Evolutionary conservation across 2,329 filamentous ascomycete genomes (phyloP), one percentile per base, ranked within the genome.

Genomic region (Calonectria honghensis): DNA sequence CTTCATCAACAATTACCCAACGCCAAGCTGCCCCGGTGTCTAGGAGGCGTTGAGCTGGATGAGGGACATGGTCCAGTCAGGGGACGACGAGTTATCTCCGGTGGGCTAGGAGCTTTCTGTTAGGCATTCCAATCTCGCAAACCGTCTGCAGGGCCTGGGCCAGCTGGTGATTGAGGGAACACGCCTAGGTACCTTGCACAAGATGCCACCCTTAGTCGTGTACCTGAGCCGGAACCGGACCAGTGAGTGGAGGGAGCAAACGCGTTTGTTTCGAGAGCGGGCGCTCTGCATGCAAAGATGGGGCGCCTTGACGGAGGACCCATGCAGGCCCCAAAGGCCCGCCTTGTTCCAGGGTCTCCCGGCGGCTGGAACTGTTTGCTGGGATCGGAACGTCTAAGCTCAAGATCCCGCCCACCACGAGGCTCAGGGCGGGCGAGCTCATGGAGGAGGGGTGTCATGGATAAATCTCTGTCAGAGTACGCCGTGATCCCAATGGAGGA

Each of bases 211-310:
- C 50, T 76, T 59, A 68, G 63, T 68, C 75, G 72, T 79, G 79
- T 79, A 73, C 77, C 72, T 80, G 77, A 71, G 77, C 79, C 79
- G 79, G 78, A 70, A 78, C 79, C 78, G 73, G 79, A 79, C 76
- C 70, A 73, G 66, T 63, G 59, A 68, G 78, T 75, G 76, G 75
- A 72, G 74, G 73, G 74, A 71, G 71, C 61, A 77, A 76, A 75
- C 70, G 70, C 66, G 76, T 76, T 78, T 79, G 77, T 74, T 75
- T 74, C 52, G 52, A 79, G 76, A 71, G 69, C 78, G 75, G 77
- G 76, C 79, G 78, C 79, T 74, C 75, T 74, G 77, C 76, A 81
- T 81, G 78, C 78, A 79, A 71, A 78, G 75, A 81, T 77, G 78
- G 78, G 78, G 77, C 78, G 73, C 72, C 75, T 78, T 75, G 66